These are phyloP conservation scores for Diplodia scrobiculata DNA, from an alignment of 2,329 filamentous ascomycete genomes.

Conservation along the genomic window DNA sequence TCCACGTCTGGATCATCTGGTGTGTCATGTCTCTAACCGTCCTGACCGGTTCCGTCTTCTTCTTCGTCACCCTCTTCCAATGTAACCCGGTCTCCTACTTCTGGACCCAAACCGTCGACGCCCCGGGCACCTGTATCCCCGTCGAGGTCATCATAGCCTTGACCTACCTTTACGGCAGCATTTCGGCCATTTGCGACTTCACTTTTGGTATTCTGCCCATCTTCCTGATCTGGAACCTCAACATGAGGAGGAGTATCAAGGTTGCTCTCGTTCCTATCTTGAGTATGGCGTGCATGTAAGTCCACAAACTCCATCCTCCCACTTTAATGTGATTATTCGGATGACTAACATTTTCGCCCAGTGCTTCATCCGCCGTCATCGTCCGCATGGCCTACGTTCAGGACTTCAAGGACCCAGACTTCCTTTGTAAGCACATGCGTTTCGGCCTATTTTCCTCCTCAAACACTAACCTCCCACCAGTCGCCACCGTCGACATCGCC, in stretches of 20 bases:
- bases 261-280: conserved; percentile 52
- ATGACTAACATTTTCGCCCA: neutral
- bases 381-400: conserved; percentile 43
- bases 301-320: neutral
- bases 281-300: conserved; percentile 51
- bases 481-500: conserved; percentile 41
- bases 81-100: conserved; percentile 55
- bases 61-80: conserved; percentile 55
- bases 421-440: conserved; percentile 36
- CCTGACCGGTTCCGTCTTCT: conserved; percentile 46
- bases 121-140: conserved; percentile 48
- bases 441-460: no score
- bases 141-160: conserved; percentile 48
- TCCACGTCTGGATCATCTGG: conserved; percentile 42
- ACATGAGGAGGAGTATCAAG: conserved; percentile 54
- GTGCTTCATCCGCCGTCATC: conserved; percentile 42
- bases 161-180: conserved; percentile 52
- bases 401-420: conserved; percentile 42
- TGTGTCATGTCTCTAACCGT: conserved; percentile 42
- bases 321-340: no score
- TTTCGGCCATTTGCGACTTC: conserved; percentile 54
- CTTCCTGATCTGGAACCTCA: conserved; percentile 55
- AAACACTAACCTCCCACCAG: neutral
- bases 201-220: conserved; percentile 55
- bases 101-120: conserved; percentile 49